Conservation (phyloP, 371 early-diverging fungal species). For the Mortierella sp. region DNA sequence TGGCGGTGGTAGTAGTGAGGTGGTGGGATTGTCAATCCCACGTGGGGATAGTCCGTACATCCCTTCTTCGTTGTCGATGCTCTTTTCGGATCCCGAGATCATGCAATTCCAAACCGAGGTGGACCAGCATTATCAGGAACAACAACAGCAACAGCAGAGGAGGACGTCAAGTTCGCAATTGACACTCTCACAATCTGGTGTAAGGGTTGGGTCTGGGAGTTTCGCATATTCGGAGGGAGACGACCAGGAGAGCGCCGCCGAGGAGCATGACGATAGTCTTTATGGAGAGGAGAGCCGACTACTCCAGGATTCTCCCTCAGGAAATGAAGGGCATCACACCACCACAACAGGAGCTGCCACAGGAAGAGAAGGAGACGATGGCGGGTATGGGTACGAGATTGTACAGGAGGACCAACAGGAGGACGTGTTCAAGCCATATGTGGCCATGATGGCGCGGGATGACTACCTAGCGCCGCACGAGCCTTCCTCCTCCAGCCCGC, state of each 20-base stretch:
- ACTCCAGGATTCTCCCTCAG: background rate
- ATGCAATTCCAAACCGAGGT: slow-evolving; percentile 38
- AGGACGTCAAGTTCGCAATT: background rate
- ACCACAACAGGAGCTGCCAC: background rate
- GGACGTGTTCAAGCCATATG: slow-evolving; percentile 27
- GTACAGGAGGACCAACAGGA: slow-evolving; percentile 26
- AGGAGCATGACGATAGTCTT: background rate
- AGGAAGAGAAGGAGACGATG: background rate
- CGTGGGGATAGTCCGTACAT: slow-evolving; percentile 49
- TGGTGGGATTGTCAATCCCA: background rate
- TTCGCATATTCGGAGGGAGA: background rate
- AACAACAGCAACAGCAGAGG: slow-evolving; percentile 15
- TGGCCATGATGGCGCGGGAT: slow-evolving; percentile 31
- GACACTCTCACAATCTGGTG: background rate
- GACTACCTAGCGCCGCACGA: slow-evolving; percentile 52
- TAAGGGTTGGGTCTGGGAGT: background rate
- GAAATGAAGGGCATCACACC: background rate
- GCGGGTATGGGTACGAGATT: slow-evolving; percentile 34
- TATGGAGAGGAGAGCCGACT: slow-evolving; percentile 9
- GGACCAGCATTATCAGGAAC: background rate
- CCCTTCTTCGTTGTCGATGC: slow-evolving; percentile 50
- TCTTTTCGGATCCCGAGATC: slow-evolving; percentile 50
- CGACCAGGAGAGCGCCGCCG: background rate
- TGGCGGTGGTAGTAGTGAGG: background rate
- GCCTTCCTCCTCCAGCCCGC: slow-evolving; percentile 52